A percentile compares a stretch with the other conserved stretches of the same genome.
These are phyloP conservation scores for Fusarium marasasianum DNA, from an alignment of 2,329 filamentous ascomycete genomes.

Conservation along the genomic window DNA sequence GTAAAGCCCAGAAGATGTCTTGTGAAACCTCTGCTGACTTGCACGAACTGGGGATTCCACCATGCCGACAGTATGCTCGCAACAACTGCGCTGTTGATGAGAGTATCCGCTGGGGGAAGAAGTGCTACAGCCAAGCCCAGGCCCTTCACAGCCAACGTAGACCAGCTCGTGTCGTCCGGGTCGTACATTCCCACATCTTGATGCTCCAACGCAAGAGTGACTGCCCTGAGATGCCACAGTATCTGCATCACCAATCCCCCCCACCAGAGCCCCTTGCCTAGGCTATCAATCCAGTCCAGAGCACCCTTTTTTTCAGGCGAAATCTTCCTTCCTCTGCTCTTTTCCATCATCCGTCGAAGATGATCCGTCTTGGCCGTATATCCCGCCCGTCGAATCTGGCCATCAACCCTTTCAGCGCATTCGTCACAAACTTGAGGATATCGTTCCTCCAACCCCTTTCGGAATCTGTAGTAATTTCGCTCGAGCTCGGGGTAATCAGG, in stretches of 20 bases:
- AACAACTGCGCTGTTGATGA: conserved; percentile 59
- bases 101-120: conserved; percentile 52
- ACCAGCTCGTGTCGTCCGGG: conserved; percentile 43
- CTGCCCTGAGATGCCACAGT: conserved; percentile 59
- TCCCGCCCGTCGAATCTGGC: conserved; percentile 73
- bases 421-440: conserved; percentile 89
- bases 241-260: conserved; percentile 57
- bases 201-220: conserved; percentile 41
- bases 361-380: conserved; percentile 89
- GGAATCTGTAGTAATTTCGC: conserved; percentile 74
- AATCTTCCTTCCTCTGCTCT: conserved; percentile 56
- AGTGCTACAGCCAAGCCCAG: conserved; percentile 33
- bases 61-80: conserved; percentile 64
- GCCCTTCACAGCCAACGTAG: conserved; percentile 10
- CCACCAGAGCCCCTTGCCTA: conserved; percentile 60
- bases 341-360: conserved; percentile 77
- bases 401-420: conserved; percentile 79
- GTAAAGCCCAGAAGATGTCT: conserved; percentile 68
- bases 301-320: conserved; percentile 44
- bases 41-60: conserved; percentile 75
- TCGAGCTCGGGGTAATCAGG: conserved; percentile 76
- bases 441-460: conserved; percentile 76
- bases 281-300: conserved; percentile 54
- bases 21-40: conserved; percentile 68
- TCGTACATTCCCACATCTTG: conserved; percentile 47